A percentile compares a stretch with the other conserved stretches of the same genome.
These are phyloP conservation scores for Coniosporium tulheliwenetii DNA, from an alignment of 2,329 filamentous ascomycete genomes.

Conservation along the genomic window DNA sequence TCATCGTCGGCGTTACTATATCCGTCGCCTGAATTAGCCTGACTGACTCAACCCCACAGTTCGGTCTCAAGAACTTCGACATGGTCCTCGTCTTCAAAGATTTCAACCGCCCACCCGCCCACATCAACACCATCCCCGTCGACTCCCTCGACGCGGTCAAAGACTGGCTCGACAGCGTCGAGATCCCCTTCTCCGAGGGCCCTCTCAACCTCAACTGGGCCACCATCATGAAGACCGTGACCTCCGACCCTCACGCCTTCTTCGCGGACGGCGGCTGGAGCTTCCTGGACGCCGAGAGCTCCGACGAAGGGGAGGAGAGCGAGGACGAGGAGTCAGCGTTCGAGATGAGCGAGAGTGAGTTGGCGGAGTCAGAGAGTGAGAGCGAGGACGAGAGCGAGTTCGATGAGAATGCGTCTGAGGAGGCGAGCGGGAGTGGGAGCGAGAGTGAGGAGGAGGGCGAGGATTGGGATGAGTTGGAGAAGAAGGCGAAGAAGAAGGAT, in stretches of 20 bases:
- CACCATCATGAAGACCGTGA: conserved; percentile 98
- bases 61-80: conserved; percentile 97
- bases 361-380: conserved; percentile 55
- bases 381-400: conserved; percentile 88
- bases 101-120: conserved; percentile 74
- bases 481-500: conserved; percentile 58
- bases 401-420: conserved; percentile 72
- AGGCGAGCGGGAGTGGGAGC: conserved; percentile 58
- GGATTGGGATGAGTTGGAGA: conserved; percentile 89
- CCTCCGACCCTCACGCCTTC: conserved; percentile 84
- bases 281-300: conserved; percentile 76
- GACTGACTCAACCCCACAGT: conserved; percentile 40
- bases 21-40: too few species aligned
- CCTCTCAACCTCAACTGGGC: conserved; percentile 97
- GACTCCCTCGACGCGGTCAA: conserved; percentile 91
- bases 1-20: too few species aligned
- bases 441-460: conserved; percentile 50
- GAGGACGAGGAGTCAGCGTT: conserved; percentile 77
- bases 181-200: conserved; percentile 87
- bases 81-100: conserved; percentile 98
- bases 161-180: conserved; percentile 91
- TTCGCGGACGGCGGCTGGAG: conserved; percentile 92
- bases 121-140: conserved; percentile 96
- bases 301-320: conserved; percentile 62
- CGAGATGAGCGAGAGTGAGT: conserved; percentile 73